phyloP scores from a whole-genome alignment of 495 filamentous ascomycete species.

The Xylaria venustula region DNA sequence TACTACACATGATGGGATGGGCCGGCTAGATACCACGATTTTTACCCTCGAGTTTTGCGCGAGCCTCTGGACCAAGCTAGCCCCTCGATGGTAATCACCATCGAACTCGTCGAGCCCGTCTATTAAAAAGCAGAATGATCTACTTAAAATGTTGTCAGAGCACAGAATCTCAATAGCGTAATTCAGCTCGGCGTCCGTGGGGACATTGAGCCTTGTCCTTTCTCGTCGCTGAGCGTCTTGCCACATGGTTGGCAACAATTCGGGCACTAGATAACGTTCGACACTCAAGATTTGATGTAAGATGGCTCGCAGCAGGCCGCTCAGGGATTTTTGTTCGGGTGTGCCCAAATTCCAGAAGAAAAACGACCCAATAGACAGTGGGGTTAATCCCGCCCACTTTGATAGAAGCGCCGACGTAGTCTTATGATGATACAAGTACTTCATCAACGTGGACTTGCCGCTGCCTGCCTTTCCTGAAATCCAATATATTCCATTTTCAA shows the following conservation, averaged over 20 bases:
- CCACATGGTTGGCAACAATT: slow-evolving; percentile 37
- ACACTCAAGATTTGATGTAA: slow-evolving; percentile 41
- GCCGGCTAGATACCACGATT: slow-evolving; percentile 49
- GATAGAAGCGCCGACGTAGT: slow-evolving; percentile 12
- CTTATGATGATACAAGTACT: slow-evolving; percentile 14
- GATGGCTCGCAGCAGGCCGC: slow-evolving; percentile 40
- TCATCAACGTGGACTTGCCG: slow-evolving; percentile 27
- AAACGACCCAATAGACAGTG: slow-evolving; percentile 28
- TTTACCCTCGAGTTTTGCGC: slow-evolving; percentile 33
- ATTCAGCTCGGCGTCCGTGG: too few species aligned
- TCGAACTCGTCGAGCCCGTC: not conserved
- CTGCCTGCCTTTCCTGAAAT: slow-evolving; percentile 22
- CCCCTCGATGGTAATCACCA: not conserved
- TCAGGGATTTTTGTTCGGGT: slow-evolving; percentile 36
- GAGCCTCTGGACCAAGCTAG: too few species aligned
- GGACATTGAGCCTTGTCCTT: not conserved
- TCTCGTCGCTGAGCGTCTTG: slow-evolving; percentile 12
- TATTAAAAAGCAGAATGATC: too few species aligned
- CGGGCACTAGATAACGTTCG: slow-evolving; percentile 49
- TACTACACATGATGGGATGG: slow-evolving; percentile 42
- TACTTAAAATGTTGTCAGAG: too few species aligned
- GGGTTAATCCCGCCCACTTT: slow-evolving; percentile 21
- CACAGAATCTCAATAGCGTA: too few species aligned
- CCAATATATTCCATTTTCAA: slow-evolving; percentile 14
- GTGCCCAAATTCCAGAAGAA: slow-evolving; percentile 47